Conservation (phyloP, 2,329 filamentous ascomycete genomes). For the Diaporthe sp. region DNA sequence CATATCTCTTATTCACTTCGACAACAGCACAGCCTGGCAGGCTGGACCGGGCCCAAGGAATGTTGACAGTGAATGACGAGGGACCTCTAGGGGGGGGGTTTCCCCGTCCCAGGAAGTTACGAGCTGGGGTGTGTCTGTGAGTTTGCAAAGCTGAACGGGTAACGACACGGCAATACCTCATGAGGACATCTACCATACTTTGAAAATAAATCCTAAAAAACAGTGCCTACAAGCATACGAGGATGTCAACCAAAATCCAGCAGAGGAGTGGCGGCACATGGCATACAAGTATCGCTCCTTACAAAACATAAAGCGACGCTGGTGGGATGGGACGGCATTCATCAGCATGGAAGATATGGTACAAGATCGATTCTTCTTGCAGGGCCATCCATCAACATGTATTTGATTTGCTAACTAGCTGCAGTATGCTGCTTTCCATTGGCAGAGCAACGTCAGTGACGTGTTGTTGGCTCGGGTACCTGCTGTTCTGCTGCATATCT, state of each 20-base stretch:
- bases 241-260: neutral
- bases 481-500: neutral
- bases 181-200: too few species aligned
- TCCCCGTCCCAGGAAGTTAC: neutral
- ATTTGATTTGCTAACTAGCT: too few species aligned
- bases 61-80: neutral
- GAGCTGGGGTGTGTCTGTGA: neutral
- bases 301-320: neutral
- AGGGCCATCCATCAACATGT: neutral
- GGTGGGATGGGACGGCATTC: neutral
- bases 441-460: neutral
- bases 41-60: neutral
- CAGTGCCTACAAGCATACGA: too few species aligned
- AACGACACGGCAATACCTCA: neutral
- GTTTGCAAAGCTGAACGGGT: neutral
- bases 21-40: neutral
- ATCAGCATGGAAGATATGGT: neutral
- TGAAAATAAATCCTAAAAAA: neutral
- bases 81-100: neutral
- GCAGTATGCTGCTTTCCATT: neutral
- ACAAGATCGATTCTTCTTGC: too few species aligned
- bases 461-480: constrained; percentile 13
- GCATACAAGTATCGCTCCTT: too few species aligned
- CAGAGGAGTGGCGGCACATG: neutral
- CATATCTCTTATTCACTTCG: neutral